Percentiles rank a stretch among this genome's conserved stretches.
Conservation (phyloP, 1,284 basidiomycete species). For the Ceratobasidium sp. region DNA sequence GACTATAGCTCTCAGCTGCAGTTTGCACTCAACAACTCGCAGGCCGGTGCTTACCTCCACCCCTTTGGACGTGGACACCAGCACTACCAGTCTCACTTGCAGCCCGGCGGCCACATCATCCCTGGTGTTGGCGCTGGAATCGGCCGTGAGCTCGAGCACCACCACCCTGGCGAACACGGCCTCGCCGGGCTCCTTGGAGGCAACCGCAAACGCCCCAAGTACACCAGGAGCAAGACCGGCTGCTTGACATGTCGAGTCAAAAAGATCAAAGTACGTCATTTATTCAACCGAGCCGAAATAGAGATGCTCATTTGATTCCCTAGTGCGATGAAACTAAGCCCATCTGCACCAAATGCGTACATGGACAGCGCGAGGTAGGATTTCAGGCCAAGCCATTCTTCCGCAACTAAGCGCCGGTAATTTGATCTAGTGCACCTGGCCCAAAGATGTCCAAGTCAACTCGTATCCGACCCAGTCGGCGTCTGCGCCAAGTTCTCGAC, state of each 20-base stretch:
- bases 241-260: constrained; percentile 85
- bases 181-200: constrained; percentile 41
- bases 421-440: constrained; percentile 77
- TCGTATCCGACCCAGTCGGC: constrained; percentile 47
- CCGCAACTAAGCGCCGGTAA: constrained; percentile 28
- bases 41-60: constrained; percentile 35
- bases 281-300: constrained; percentile 9
- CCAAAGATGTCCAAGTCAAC: constrained; percentile 63
- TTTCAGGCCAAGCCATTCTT: constrained; percentile 43
- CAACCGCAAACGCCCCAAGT: constrained; percentile 79
- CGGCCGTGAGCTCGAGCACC: constrained; percentile 41
- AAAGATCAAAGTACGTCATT: constrained; percentile 78
- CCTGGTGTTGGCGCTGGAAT: constrained; percentile 34
- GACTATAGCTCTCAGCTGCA: constrained; percentile 41
- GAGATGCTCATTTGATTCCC: constrained; percentile 27
- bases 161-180: constrained; percentile 41
- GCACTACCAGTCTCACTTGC: constrained; percentile 40
- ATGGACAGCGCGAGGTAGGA: constrained; percentile 79
- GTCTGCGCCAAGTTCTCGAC: constrained; percentile 46
- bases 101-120: constrained; percentile 40
- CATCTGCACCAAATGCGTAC: constrained; percentile 78
- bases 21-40: constrained; percentile 41
- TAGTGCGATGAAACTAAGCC: constrained; percentile 87
- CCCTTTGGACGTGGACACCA: constrained; percentile 39
- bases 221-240: constrained; percentile 85